Evolutionary conservation across 2,329 filamentous ascomycete species (phyloP).

Genomic region (Paraconiothyrium sp.): DNA sequence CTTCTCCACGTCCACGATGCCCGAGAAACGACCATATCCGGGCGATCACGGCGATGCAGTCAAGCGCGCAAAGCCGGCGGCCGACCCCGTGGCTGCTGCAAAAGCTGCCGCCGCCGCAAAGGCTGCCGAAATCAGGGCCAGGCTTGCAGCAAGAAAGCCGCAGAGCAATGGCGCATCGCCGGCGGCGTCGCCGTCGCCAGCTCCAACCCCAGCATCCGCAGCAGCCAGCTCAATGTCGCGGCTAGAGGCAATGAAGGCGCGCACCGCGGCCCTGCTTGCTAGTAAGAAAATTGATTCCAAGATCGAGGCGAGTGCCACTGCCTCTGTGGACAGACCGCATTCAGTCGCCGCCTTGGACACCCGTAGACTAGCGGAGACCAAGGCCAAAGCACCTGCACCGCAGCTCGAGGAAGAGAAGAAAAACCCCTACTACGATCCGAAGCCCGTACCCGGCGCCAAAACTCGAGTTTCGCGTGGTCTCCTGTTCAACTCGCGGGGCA

Average conservation of each 20-base stretch:
- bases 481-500: slow-evolving; percentile 93
- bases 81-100: slow-evolving; percentile 41
- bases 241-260: slow-evolving; percentile 33
- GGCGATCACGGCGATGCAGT: slow-evolving; percentile 47
- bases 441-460: slow-evolving; percentile 64
- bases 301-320: slow-evolving; percentile 50
- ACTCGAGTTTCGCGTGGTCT: slow-evolving; percentile 78
- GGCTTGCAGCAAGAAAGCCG: slow-evolving; percentile 39
- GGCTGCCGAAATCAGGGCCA: slow-evolving; percentile 46
- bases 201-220: background rate
- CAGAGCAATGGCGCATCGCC: slow-evolving; percentile 28
- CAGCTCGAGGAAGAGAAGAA: slow-evolving; percentile 66
- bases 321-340: slow-evolving; percentile 55
- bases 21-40: slow-evolving; percentile 56
- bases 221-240: slow-evolving; percentile 19
- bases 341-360: slow-evolving; percentile 65
- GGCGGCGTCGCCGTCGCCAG: background rate
- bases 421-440: slow-evolving; percentile 87
- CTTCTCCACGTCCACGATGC: slow-evolving; percentile 30
- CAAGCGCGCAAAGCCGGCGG: slow-evolving; percentile 51
- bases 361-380: slow-evolving; percentile 55
- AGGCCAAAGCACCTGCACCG: slow-evolving; percentile 48
- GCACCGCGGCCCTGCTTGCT: slow-evolving; percentile 4
- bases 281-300: slow-evolving; percentile 16
- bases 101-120: slow-evolving; percentile 38